These are phyloP conservation scores for Protomyces macrosporus DNA, from an alignment of 1,139 yeast genomes.

Conservation along the genomic window DNA sequence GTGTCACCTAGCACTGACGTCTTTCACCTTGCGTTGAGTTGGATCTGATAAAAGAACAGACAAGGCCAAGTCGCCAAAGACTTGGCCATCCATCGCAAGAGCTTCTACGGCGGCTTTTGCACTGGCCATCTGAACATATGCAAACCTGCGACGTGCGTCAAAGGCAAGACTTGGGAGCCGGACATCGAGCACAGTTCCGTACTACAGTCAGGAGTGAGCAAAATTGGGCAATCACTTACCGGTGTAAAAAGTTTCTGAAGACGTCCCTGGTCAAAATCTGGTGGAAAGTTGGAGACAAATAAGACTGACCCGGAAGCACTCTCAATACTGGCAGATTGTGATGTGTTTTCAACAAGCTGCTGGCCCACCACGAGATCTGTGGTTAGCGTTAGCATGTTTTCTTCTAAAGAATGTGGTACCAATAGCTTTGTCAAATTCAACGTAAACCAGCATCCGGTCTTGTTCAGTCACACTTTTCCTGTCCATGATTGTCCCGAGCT, in stretches of 20 bases:
- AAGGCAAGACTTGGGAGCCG: constrained; percentile 63
- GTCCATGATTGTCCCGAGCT: not conserved
- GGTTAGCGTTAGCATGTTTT: no score
- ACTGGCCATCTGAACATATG: constrained; percentile 57
- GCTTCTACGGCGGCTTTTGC: constrained; percentile 50
- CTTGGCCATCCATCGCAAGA: constrained; percentile 45
- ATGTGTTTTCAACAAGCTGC: no score
- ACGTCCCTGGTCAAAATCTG: constrained; percentile 3
- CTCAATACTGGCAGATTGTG: constrained; percentile 39
- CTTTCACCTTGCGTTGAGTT: not conserved
- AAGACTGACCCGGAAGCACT: constrained; percentile 49
- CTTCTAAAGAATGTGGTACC: constrained; percentile 31
- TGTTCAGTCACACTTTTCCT: not conserved
- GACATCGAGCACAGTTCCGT: constrained; percentile 50
- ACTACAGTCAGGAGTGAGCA: constrained; percentile 35
- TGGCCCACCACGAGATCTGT: no score
- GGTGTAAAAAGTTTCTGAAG: constrained; percentile 45
- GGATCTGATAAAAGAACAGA: constrained; percentile 24
- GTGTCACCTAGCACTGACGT: not conserved
- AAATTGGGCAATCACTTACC: not conserved
- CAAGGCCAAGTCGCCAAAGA: constrained; percentile 33
- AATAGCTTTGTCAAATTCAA: constrained; percentile 22
- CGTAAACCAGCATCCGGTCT: constrained; percentile 4
- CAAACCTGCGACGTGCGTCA: constrained; percentile 60
- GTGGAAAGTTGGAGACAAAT: constrained; percentile 50